Percentiles rank a stretch among this genome's conserved stretches.
These are phyloP conservation scores for Dentipellis fragilis DNA, from an alignment of 768 basidiomycete genomes.

Conservation along the genomic window DNA sequence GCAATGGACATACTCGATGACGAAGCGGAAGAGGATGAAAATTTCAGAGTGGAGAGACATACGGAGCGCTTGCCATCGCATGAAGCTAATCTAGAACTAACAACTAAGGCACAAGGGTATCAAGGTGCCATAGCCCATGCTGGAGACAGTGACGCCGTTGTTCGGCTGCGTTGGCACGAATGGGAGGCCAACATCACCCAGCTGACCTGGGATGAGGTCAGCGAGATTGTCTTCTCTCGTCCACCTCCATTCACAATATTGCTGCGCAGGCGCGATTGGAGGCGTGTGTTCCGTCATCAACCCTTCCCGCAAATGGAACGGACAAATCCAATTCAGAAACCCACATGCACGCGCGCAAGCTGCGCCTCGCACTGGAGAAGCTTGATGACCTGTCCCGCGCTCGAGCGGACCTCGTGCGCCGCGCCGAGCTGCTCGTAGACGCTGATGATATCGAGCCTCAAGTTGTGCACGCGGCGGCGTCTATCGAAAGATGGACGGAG, in stretches of 20 bases:
- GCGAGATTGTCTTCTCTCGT: background rate
- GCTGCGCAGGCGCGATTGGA: constrained; percentile 52
- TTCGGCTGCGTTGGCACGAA: constrained; percentile 79
- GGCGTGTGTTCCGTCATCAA: constrained; percentile 55
- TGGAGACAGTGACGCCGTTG: constrained; percentile 60
- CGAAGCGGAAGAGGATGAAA: constrained; percentile 81
- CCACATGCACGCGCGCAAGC: constrained; percentile 52
- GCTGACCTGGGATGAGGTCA: constrained; percentile 59
- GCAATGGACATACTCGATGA: constrained; percentile 85
- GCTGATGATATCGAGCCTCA: constrained; percentile 66
- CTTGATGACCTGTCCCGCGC: constrained; percentile 62
- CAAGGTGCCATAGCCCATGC: constrained; percentile 65
- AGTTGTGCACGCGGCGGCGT: constrained; percentile 55
- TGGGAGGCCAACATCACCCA: constrained; percentile 70
- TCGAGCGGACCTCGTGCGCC: constrained; percentile 51
- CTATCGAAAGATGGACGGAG: constrained; percentile 56
- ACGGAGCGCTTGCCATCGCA: constrained; percentile 58
- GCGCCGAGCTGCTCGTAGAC: constrained; percentile 50
- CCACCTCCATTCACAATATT: background rate
- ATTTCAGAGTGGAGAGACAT: constrained; percentile 39
- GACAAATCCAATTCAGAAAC: constrained; percentile 22
- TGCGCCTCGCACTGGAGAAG: constrained; percentile 69
- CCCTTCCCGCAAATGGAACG: constrained; percentile 9
- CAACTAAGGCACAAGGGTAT: constrained; percentile 63
- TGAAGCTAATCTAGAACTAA: constrained; percentile 67